Conservation (phyloP, 1,284 basidiomycete species). For the Heterobasidion annosum region DNA sequence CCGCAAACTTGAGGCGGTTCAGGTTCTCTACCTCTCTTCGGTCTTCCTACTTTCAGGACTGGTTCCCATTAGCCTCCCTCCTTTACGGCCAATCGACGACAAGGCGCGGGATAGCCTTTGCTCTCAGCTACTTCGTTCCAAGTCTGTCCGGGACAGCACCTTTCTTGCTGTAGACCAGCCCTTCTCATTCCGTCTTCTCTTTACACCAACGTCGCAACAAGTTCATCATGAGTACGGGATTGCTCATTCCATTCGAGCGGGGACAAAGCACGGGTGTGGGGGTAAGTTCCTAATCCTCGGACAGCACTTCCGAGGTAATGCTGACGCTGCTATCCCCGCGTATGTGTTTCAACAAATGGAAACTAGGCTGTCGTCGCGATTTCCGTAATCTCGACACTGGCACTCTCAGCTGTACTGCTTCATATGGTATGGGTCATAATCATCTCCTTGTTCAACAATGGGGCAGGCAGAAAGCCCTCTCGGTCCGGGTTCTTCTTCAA, state of each 20-base stretch:
- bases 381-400: conserved; percentile 41
- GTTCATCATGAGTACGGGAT: conserved; percentile 13
- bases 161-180: conserved; percentile 8
- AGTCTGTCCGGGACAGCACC: conserved; percentile 25
- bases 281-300: conserved; percentile 24
- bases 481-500: conserved; percentile 55
- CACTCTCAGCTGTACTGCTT: conserved; percentile 35
- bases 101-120: conserved; percentile 27
- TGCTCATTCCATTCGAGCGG: conserved; percentile 13
- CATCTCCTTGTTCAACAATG: conserved; percentile 14
- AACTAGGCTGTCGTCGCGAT: conserved; percentile 41
- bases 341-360: neutral
- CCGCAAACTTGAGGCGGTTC: neutral
- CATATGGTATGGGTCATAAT: conserved; percentile 34
- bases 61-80: conserved; percentile 25
- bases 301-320: neutral
- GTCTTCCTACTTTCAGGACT: conserved; percentile 27
- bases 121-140: conserved; percentile 17
- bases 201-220: conserved; percentile 6
- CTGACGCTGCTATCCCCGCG: neutral
- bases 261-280: conserved; percentile 31
- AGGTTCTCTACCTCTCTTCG: conserved; percentile 11
- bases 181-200: conserved; percentile 9
- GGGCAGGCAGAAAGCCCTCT: conserved; percentile 7
- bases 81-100: conserved; percentile 27